Conservation (phyloP, 768 basidiomycete genomes). For the Mycena haematopus region DNA sequence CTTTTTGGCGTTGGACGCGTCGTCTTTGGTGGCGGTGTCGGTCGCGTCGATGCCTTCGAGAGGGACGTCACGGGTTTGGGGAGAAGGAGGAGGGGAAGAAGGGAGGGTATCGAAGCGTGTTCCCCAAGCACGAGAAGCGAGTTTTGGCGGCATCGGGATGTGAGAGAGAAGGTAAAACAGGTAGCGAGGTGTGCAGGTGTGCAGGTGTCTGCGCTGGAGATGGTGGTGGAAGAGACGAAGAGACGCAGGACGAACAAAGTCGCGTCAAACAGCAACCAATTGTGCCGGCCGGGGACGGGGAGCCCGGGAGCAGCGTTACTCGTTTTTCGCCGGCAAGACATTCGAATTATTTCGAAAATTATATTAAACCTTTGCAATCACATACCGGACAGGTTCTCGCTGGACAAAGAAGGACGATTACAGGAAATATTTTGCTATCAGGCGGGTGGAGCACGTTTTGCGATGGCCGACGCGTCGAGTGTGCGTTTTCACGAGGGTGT, state of each 20-base stretch:
- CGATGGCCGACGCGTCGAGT: constrained; percentile 47
- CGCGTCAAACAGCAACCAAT: constrained; percentile 1
- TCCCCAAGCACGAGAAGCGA: constrained; percentile 62
- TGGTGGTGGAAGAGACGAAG: constrained; percentile 31
- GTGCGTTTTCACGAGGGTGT: constrained; percentile 41
- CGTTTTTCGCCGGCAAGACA: constrained; percentile 7
- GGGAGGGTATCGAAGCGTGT: constrained; percentile 74
- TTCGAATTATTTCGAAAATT: constrained; percentile 5
- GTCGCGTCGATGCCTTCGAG: constrained; percentile 28
- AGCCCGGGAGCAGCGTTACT: neutral
- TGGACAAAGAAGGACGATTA: constrained; percentile 15
- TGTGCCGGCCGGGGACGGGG: constrained; percentile 11
- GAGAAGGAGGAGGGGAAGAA: constrained; percentile 52
- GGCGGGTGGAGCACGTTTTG: constrained; percentile 48
- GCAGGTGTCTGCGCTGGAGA: constrained; percentile 28
- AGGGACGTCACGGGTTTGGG: constrained; percentile 29
- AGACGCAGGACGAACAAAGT: constrained; percentile 20
- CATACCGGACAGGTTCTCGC: constrained; percentile 9
- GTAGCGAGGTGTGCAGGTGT: constrained; percentile 26
- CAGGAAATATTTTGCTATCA: constrained; percentile 14
- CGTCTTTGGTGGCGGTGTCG: constrained; percentile 31
- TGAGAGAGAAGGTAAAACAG: constrained; percentile 34
- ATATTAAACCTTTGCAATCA: constrained; percentile 16
- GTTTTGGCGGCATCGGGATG: constrained; percentile 52
- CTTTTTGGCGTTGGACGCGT: constrained; percentile 37